Percentiles rank a stretch among this genome's conserved stretches.
These are phyloP conservation scores for Excoecaria agallocha DNA, from an alignment of 345 rosid genomes.

Conservation along the genomic window DNA sequence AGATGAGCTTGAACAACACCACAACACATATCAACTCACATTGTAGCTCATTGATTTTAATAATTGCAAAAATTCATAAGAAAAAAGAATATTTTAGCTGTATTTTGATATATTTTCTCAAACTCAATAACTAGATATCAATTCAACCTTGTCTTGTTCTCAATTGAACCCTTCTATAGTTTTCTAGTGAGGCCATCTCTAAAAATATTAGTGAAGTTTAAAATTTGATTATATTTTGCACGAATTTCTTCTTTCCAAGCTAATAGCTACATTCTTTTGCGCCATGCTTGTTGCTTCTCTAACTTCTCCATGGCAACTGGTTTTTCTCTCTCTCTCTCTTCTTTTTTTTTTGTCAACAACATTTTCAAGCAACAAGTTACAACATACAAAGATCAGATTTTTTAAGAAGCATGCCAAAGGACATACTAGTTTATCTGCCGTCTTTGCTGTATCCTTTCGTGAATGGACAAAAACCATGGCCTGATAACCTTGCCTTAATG, in stretches of 20 bases:
- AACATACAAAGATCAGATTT: background rate
- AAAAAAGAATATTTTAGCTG: background rate
- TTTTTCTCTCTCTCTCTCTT: too few relatives aligned
- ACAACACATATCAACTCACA: background rate
- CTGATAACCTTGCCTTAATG: slow-evolving; percentile 88
- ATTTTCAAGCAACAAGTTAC: background rate
- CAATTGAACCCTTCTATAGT: background rate
- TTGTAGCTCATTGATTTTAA: background rate
- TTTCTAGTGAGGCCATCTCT: background rate
- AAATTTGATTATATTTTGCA: background rate
- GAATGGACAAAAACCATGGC: slow-evolving; percentile 98
- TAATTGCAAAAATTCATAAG: background rate
- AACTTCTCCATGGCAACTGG: background rate
- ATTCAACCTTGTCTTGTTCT: background rate
- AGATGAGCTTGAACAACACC: background rate
- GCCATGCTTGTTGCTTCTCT: background rate
- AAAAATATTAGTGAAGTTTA: background rate
- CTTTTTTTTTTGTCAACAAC: background rate
- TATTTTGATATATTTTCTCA: background rate
- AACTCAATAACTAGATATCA: background rate
- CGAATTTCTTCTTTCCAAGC: background rate
- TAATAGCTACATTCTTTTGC: background rate
- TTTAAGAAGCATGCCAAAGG: slow-evolving; percentile 11
- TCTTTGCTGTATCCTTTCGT: slow-evolving; percentile 93
- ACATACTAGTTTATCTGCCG: slow-evolving; percentile 83